Evolutionary conservation across 1,284 basidiomycete species (phyloP).

Genomic region (Sparassis latifolia): DNA sequence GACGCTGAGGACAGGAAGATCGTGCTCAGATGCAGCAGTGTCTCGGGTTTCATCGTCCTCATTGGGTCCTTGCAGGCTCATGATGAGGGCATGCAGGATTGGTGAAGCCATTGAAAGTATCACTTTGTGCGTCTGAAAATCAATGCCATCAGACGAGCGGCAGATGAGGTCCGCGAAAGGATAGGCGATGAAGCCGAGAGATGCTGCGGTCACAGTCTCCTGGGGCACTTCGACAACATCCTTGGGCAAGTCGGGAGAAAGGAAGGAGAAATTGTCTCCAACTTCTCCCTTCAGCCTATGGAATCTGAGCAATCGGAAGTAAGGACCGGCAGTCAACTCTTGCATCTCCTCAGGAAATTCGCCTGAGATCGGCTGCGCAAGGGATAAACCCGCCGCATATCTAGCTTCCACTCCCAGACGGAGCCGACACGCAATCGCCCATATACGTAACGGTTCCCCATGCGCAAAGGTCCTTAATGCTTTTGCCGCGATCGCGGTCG

Average conservation of each 20-base stretch:
- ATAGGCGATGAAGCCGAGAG: not conserved
- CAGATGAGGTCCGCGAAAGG: slow-evolving; percentile 31
- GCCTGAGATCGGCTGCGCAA: not conserved
- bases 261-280: slow-evolving; percentile 1
- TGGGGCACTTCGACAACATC: too few species aligned
- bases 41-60: too few species aligned
- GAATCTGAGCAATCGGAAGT: slow-evolving; percentile 11
- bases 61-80: too few species aligned
- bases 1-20: too few species aligned
- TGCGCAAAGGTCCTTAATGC: not conserved
- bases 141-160: slow-evolving; percentile 38
- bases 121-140: slow-evolving; percentile 38
- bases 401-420: slow-evolving; percentile 9
- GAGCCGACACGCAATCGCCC: slow-evolving; percentile 14
- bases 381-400: slow-evolving; percentile 1
- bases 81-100: slow-evolving; percentile 24
- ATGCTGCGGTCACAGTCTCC: too few species aligned
- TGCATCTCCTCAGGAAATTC: slow-evolving; percentile 3
- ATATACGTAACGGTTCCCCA: not conserved
- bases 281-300: slow-evolving; percentile 6
- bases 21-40: too few species aligned
- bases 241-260: too few species aligned
- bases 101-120: slow-evolving; percentile 38
- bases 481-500: not conserved
- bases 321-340: slow-evolving; percentile 11